phyloP scores from a whole-genome alignment of 1,284 basidiomycete species.

The Ganoderma meredithae region DNA sequence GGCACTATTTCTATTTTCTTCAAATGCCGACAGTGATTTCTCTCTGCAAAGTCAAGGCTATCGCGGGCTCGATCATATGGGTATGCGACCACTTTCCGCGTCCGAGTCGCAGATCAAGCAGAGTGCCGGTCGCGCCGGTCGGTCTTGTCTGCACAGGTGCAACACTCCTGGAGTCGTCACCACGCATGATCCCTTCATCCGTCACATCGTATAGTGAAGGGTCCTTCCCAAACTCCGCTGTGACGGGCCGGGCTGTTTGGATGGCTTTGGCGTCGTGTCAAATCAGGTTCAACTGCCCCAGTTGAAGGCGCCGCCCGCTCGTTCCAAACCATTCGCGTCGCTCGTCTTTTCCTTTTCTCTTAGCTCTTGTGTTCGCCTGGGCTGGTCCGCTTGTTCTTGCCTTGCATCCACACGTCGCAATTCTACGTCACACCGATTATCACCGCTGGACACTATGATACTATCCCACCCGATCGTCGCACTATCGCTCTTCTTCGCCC shows the following conservation, averaged over 20 bases:
- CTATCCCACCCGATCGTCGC: slow-evolving; percentile 28
- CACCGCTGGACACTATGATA: slow-evolving; percentile 23
- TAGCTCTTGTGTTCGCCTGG: slow-evolving; percentile 10
- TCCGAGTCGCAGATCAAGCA: too few species aligned
- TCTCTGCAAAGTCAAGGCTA: too few species aligned
- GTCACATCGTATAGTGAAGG: slow-evolving; percentile 22
- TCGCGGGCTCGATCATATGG: too few species aligned
- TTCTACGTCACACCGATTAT: slow-evolving; percentile 13
- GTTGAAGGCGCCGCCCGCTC: slow-evolving; percentile 6
- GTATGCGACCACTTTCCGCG: too few species aligned
- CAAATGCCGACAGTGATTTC: too few species aligned
- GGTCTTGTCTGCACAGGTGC: too few species aligned
- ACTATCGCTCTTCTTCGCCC: slow-evolving; percentile 21
- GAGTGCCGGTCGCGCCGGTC: neutral
- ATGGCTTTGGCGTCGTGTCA: slow-evolving; percentile 30
- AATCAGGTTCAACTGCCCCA: slow-evolving; percentile 24
- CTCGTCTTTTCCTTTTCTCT: slow-evolving; percentile 6
- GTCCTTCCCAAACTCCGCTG: slow-evolving; percentile 4
- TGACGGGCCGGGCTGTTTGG: slow-evolving; percentile 29
- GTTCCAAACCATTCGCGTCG: slow-evolving; percentile 9
- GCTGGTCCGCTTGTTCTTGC: slow-evolving; percentile 26
- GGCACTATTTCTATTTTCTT: too few species aligned
- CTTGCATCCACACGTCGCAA: slow-evolving; percentile 12
- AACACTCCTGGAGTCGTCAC: too few species aligned
- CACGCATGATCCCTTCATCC: neutral